These are phyloP conservation scores for Brassica incana DNA, from an alignment of 345 rosid species.

Conservation along the genomic window DNA sequence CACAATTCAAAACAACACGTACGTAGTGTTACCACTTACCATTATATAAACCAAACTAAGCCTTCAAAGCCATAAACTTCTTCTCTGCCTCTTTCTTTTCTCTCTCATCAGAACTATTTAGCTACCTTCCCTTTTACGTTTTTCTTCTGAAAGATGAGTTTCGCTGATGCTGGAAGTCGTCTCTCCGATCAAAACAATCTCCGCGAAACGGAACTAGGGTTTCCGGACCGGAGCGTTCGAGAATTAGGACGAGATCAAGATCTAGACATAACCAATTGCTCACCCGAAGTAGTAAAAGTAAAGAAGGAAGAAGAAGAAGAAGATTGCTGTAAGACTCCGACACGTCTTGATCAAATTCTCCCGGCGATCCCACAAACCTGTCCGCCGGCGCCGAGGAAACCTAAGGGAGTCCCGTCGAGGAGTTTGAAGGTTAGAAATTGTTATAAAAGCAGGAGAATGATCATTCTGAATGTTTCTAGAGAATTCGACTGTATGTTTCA, in stretches of 20 bases:
- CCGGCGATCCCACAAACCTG: slow-evolving; percentile 46
- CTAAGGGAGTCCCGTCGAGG: slow-evolving; percentile 46
- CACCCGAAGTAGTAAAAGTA: neutral
- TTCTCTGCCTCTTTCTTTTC: neutral
- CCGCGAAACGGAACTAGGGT: slow-evolving; percentile 11
- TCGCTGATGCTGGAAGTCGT: slow-evolving; percentile 9
- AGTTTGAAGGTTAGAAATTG: slow-evolving; percentile 38
- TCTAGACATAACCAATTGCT: neutral
- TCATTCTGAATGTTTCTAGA: slow-evolving; percentile 59
- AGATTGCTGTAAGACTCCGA: slow-evolving; percentile 56
- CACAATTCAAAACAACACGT: slow-evolving; percentile 2
- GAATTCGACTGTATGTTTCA: slow-evolving; percentile 62
- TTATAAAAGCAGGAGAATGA: slow-evolving; percentile 31
- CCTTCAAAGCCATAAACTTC: slow-evolving; percentile 23
- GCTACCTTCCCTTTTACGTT: neutral
- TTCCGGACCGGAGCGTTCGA: slow-evolving; percentile 19
- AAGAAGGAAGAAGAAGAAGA: slow-evolving; percentile 31
- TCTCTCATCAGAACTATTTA: slow-evolving; percentile 11
- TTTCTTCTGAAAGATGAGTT: slow-evolving; percentile 31
- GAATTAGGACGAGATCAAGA: slow-evolving; percentile 19
- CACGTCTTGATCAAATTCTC: slow-evolving; percentile 49
- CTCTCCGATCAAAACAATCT: slow-evolving; percentile 30
- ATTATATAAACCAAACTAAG: slow-evolving; percentile 31
- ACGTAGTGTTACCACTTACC: slow-evolving; percentile 2
- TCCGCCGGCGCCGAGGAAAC: slow-evolving; percentile 89